Base-by-base conservation (phyloP, 2,329 filamentous ascomycete species). In the Stachybotrys echinatus region DNA sequence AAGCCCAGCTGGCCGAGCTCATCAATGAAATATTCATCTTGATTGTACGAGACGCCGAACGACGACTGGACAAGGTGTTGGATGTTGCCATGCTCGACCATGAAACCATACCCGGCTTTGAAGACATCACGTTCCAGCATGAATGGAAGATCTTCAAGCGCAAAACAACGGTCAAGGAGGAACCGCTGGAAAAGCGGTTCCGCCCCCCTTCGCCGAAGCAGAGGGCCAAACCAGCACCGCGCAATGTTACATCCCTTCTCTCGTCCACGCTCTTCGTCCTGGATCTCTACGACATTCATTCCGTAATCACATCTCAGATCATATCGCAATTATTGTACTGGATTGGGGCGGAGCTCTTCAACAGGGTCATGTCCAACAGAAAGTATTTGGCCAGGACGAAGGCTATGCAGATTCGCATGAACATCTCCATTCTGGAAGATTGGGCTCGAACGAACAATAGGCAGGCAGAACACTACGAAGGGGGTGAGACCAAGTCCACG, bases 321-420 rank as follows among this genome's bases (percentile, higher is more conserved):
- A 74, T 96, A 22, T 89, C 92, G 4, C 94, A 99, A 63, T 77
- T 99, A 2, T 79, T 97, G 42, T 99, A 96, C 72, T 99, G 94
- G 94, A 79, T 99, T 17, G 89, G 92, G 6, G 89, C 92, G 0
- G 94, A 99, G 69, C 81, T 97, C 8, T 99, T 99, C 74, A 99
- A 99, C 68, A 87, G 92, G 51, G 89, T 99, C 67, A 96, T 99
- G 89, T 92, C 89, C 23, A 96, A 95, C 62, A 84, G 90, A 56
- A 92, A 92, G 65, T 99, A 96, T 62, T 77, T 99, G 10, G 92
- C 94, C 6, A 82, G 94, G 48, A 99, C 94, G 18, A 99, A 99
- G 69, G 94, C 94, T 4, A 99, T 99, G 94, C 94, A 99, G 67
- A 97, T 99, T 59, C 89, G 94, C 57, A 97, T 99, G 92, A 99